Evolutionary conservation across 208 protist species (phyloP).

Genomic region (Trypanosoma melophagium): DNA sequence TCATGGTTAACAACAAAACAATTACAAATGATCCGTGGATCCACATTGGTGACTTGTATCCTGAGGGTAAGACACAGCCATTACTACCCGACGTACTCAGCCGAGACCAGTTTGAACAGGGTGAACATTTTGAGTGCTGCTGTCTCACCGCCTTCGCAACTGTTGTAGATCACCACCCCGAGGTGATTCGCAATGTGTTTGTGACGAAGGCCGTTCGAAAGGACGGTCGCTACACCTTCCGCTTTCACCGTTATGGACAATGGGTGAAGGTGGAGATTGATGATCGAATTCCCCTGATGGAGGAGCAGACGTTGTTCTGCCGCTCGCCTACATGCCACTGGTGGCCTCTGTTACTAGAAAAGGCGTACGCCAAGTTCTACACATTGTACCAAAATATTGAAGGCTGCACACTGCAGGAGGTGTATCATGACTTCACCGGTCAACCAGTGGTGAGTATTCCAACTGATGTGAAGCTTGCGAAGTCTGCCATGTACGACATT

Average conservation of each 20-base stretch:
- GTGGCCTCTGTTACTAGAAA: slow-evolving; percentile 73
- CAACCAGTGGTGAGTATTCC: slow-evolving; percentile 40
- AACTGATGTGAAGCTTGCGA: slow-evolving; percentile 34
- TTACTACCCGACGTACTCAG: slow-evolving; percentile 60
- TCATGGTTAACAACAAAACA: slow-evolving; percentile 56
- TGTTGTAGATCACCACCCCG: slow-evolving; percentile 58
- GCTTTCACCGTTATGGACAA: slow-evolving; percentile 61
- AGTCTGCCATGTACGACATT: slow-evolving; percentile 49
- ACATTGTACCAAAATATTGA: slow-evolving; percentile 69
- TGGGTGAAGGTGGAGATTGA: slow-evolving; percentile 74
- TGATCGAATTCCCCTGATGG: slow-evolving; percentile 50
- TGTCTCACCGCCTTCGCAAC: slow-evolving; percentile 64
- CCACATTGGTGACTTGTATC: slow-evolving; percentile 74
- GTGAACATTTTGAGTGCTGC: slow-evolving; percentile 84
- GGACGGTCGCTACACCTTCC: slow-evolving; percentile 83
- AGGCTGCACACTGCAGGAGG: slow-evolving; percentile 49
- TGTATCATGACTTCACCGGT: slow-evolving; percentile 68
- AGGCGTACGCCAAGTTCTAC: slow-evolving; percentile 87
- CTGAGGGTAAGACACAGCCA: slow-evolving; percentile 46
- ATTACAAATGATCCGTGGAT: slow-evolving; percentile 67
- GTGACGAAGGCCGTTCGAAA: slow-evolving; percentile 72
- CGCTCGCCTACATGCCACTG: slow-evolving; percentile 61
- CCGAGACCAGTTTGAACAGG: slow-evolving; percentile 72
- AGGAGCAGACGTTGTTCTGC: slow-evolving; percentile 52
- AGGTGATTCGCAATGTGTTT: slow-evolving; percentile 77